Base-by-base conservation (phyloP, 1,284 basidiomycete species). In the Fomitiporia mediterranea region DNA sequence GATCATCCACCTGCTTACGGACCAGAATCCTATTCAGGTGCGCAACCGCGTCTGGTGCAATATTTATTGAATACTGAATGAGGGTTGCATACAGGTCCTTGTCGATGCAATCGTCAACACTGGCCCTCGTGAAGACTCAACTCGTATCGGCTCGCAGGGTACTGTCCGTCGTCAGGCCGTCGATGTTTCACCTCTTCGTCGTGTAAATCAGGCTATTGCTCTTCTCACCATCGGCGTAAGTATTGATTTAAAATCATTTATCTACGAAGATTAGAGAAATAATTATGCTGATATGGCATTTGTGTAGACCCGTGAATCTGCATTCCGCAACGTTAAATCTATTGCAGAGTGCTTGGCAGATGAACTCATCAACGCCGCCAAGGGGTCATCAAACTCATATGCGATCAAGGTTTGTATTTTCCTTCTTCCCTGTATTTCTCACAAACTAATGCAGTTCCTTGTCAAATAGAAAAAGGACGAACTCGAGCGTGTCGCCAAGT, bases 71-170 rank as follows among this genome's bases (percentile, higher is more conserved):
- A 25, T 11, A 13, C 34, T n/a, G 8, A 48, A 46, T 17, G 44
- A 6, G 39, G 30, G 17, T 7, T 35, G 32, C 44, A n/a, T 38
- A 9, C 21, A 54, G 53, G 83, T 90, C 67, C 83, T 95, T 66
- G 97, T 99, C 69, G 96, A 99, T 74, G 96, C 96, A 66, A 95
- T 99, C 69, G 93, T 99, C 75, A 99, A 99, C 90, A 98, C 96
- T 64, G 97, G 97, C 68, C 97, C 97, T 65, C 91, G 97, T 72
- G 97, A 99, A 82, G 97, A 99, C 80, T 98, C 95, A 62, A 99
- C 97, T 66, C 94, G 97, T 81, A 99, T 99, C 69, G 97, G 97
- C 64, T 99, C 97, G 59, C 95, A 98, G 78, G 97, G 97, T 76
- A 99, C 97, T 67, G 97, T 99, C 72, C 91, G 97, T 77, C 94